phyloP scores from a whole-genome alignment of 805 yeast species.

The Saccharomyces kudriavzevii region DNA sequence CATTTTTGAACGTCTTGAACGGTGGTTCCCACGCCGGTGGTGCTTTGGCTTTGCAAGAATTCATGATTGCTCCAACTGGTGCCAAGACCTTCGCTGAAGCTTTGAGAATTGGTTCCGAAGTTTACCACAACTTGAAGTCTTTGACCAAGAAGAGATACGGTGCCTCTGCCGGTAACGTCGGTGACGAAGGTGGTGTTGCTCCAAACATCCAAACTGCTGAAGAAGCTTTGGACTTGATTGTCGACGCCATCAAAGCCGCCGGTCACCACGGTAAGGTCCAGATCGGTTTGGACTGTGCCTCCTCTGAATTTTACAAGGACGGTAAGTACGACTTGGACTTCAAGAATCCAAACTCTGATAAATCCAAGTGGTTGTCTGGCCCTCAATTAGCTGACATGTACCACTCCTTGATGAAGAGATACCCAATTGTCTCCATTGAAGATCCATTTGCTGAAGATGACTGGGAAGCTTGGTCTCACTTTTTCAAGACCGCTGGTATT shows the following conservation, averaged over 20 bases:
- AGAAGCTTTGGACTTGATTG: constrained; percentile 85
- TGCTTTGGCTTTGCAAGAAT: constrained; percentile 90
- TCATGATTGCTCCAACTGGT: constrained; percentile 86
- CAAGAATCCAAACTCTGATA: constrained; percentile 81
- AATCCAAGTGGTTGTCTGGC: constrained; percentile 75
- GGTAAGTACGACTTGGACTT: constrained; percentile 88
- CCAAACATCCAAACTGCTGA: constrained; percentile 81
- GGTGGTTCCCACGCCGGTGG: constrained; percentile 99
- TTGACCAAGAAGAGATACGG: constrained; percentile 82
- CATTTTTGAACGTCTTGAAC: constrained; percentile 90
- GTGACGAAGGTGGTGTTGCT: constrained; percentile 98
- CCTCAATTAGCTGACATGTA: constrained; percentile 68
- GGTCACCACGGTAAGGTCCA: constrained; percentile 80
- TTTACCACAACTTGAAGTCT: constrained; percentile 82
- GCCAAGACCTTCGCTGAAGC: constrained; percentile 83
- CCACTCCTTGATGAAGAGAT: constrained; percentile 58
- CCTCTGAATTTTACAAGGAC: constrained; percentile 86
- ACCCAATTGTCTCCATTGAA: constrained; percentile 90
- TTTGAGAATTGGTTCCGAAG: constrained; percentile 84
- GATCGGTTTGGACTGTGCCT: constrained; percentile 86
- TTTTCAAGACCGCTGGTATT: constrained; percentile 52
- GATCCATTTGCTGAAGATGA: constrained; percentile 96
- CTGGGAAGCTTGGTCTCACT: constrained; percentile 88
- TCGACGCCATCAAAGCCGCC: constrained; percentile 69
- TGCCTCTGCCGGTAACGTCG: constrained; percentile 90